phyloP scores from a whole-genome alignment of 208 protist species.

The Trypanosomatidae sp. region DNA sequence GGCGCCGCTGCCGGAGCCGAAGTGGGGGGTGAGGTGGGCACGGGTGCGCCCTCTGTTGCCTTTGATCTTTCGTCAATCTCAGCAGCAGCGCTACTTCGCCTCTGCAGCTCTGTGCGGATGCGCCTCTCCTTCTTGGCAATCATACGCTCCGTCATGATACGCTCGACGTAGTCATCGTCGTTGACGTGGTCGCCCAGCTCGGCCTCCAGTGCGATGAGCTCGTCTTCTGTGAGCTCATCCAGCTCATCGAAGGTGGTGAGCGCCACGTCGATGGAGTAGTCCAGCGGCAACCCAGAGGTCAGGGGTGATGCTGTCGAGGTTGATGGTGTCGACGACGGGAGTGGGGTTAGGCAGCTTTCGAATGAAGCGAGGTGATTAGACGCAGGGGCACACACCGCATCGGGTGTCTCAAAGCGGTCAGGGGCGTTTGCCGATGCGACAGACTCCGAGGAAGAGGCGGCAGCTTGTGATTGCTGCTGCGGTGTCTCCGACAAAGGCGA shows the following conservation, averaged over 20 bases:
- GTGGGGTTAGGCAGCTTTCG: not conserved
- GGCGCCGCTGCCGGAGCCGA: not conserved
- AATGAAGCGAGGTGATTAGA: not conserved
- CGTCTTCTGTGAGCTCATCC: constrained; percentile 80
- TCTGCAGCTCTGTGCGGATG: constrained; percentile 44
- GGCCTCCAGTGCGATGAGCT: constrained; percentile 74
- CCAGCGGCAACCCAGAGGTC: not conserved
- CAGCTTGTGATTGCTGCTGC: not conserved
- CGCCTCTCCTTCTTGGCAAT: constrained; percentile 84
- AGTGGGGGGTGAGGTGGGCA: not conserved
- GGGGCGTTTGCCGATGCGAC: not conserved
- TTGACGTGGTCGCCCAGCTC: constrained; percentile 70
- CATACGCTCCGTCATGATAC: constrained; percentile 75
- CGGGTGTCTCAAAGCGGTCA: not conserved
- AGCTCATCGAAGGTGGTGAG: constrained; percentile 71
- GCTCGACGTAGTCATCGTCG: constrained; percentile 74
- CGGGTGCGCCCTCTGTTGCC: not conserved
- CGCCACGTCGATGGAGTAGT: constrained; percentile 24
- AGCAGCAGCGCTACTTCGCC: constrained; percentile 6
- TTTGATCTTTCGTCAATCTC: not conserved
- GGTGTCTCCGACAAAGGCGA: not conserved
- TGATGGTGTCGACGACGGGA: not conserved
- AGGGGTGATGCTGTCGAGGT: not conserved
- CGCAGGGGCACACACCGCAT: not conserved
- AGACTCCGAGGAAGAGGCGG: not conserved